These are phyloP conservation scores for Piedraia hortae DNA, from an alignment of 2,329 filamentous ascomycete genomes.

Conservation along the genomic window DNA sequence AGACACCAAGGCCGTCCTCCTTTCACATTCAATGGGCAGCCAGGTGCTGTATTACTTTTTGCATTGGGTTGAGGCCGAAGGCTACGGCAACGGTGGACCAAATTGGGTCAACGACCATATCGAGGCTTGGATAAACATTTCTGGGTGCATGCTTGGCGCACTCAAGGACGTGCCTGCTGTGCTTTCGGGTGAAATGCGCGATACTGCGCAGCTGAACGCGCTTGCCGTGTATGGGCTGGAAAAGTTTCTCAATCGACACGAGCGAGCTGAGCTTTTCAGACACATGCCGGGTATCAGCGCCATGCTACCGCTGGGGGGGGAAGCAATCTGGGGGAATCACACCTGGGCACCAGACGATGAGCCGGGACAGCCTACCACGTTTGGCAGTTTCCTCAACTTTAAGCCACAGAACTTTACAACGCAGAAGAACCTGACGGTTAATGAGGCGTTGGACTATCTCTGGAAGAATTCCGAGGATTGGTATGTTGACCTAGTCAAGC, in stretches of 20 bases:
- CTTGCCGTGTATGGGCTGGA: slow-evolving; percentile 93
- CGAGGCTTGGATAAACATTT: slow-evolving; percentile 94
- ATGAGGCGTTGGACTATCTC: slow-evolving; percentile 50
- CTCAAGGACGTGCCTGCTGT: slow-evolving; percentile 75
- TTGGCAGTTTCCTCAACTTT: slow-evolving; percentile 67
- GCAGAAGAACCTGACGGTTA: slow-evolving; percentile 48
- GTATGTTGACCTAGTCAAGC: slow-evolving; percentile 48
- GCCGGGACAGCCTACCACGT: slow-evolving; percentile 44
- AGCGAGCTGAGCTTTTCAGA: slow-evolving; percentile 78
- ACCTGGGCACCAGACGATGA: slow-evolving; percentile 71
- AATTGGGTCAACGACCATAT: slow-evolving; percentile 77
- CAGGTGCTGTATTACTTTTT: slow-evolving; percentile 76
- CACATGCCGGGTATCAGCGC: slow-evolving; percentile 91
- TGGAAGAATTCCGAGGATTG: slow-evolving; percentile 55
- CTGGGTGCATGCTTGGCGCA: slow-evolving; percentile 89
- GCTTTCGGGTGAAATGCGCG: slow-evolving; percentile 90
- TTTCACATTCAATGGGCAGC: slow-evolving; percentile 93
- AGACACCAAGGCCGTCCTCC: slow-evolving; percentile 53
- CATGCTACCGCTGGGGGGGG: slow-evolving; percentile 85
- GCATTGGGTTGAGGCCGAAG: slow-evolving; percentile 54
- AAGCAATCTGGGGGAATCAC: slow-evolving; percentile 79
- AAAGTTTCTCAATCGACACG: slow-evolving; percentile 73
- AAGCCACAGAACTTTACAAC: slow-evolving; percentile 26
- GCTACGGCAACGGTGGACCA: slow-evolving; percentile 51
- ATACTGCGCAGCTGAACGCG: slow-evolving; percentile 84